Evolutionary conservation across 1,284 basidiomycete species (phyloP), one percentile per base, ranked within the genome.

Genomic region (Puccinia horiana): DNA sequence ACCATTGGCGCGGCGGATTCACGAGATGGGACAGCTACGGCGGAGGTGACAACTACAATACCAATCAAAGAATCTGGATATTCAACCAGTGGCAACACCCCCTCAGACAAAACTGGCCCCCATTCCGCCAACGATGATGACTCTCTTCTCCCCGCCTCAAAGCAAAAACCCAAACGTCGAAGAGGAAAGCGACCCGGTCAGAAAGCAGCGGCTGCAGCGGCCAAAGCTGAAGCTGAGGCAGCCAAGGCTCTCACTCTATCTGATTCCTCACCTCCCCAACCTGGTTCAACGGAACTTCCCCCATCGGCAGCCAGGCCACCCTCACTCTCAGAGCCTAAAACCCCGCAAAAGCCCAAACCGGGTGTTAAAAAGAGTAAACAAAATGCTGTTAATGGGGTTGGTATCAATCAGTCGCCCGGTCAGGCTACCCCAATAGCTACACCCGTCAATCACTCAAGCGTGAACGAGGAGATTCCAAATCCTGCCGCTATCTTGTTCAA

Each of bases 161-260:
- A 92, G 91, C 73, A 90, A 88, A 77, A 91, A 92, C 81, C 90
- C 88, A 47, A 89, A 89, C 42, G 88, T 86, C 29, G 89, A 86
- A 12, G 87, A 85, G 29, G 83, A 49, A 8, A 85, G 84, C 8
- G 85, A 88, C 4, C 91, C 89, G 44, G 86, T 84, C 26, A 88
- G 88, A 12, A 88, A 88, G 12, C 88, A 88, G 0, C 89, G 89
- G 0, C 89, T 88, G 26, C 90, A 89, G 84, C 88, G 87, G 65
- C 89, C 88, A 85, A 85, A 85, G 8, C 86, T 88, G 69, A 85
- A 89, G 76, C 88, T 90, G 42, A 89, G 88, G 70, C 70, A 32
- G 67, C 54, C 69, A 81, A 72, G 70, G 69, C 69, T 32, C 54
- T 81, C 52, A 56, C 47, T 54, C 52, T 35, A 35, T 56, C 54